Evolutionary conservation across 768 basidiomycete species (phyloP).

Genomic region (Naganishia vaughanmartiniae): DNA sequence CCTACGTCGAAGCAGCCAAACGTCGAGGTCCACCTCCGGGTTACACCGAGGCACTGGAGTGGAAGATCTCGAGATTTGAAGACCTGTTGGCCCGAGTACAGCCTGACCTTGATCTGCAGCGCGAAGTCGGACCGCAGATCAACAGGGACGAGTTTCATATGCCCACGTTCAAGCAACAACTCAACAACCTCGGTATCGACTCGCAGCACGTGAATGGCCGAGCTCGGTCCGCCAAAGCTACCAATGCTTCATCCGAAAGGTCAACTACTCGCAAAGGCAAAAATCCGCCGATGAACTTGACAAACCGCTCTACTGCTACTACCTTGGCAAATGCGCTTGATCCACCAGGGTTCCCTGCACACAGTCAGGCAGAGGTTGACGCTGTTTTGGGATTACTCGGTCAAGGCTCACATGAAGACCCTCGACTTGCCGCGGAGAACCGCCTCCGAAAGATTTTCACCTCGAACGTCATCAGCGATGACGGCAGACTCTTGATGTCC

Average conservation of each 20-base stretch:
- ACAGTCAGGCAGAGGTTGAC: constrained; percentile 22
- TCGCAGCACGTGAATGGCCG: constrained; percentile 24
- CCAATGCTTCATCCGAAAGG: constrained; percentile 13
- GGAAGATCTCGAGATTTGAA: constrained; percentile 48
- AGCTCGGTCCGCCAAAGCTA: constrained; percentile 17
- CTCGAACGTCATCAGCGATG: neutral
- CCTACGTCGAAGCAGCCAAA: constrained; percentile 54
- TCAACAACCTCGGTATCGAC: constrained; percentile 36
- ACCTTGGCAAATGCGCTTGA: neutral
- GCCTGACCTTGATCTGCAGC: constrained; percentile 43
- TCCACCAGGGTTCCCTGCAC: constrained; percentile 10
- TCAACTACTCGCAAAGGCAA: constrained; percentile 11
- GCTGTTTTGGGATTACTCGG: constrained; percentile 21
- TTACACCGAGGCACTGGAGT: constrained; percentile 50
- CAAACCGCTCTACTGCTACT: constrained; percentile 7
- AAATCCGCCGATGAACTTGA: constrained; percentile 6
- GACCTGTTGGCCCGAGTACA: constrained; percentile 44
- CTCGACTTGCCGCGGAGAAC: neutral
- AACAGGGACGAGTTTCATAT: constrained; percentile 49
- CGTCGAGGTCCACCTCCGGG: constrained; percentile 46
- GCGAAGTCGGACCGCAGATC: constrained; percentile 47
- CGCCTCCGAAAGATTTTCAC: constrained; percentile 1
- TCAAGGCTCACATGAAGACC: constrained; percentile 4
- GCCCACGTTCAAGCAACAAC: constrained; percentile 43
- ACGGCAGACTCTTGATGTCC: constrained; percentile 9